Conservation (phyloP, 257 asterid species). For the Salvia miltiorrhiza region DNA sequence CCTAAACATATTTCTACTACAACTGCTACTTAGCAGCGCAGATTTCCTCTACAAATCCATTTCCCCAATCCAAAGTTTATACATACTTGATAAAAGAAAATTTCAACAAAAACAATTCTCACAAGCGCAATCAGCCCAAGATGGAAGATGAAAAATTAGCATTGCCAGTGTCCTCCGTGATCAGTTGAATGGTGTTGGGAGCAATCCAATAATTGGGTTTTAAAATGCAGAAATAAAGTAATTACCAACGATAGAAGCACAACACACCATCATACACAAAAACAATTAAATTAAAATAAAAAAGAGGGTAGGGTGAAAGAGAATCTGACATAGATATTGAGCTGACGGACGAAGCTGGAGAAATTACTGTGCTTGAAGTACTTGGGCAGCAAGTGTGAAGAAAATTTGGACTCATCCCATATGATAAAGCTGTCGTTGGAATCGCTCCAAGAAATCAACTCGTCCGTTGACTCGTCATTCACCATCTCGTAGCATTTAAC, state of each 20-base stretch:
- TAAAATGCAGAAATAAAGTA: neutral
- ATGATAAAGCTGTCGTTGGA: constrained; percentile 66
- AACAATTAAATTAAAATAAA: neutral
- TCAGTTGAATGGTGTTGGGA: neutral
- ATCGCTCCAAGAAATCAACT: constrained; percentile 75
- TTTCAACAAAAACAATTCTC: neutral
- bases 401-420: constrained; percentile 63
- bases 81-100: neutral
- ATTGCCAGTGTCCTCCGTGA: neutral
- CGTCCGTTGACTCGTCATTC: constrained; percentile 70
- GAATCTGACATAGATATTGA: constrained; percentile 77
- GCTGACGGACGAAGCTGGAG: constrained; percentile 92
- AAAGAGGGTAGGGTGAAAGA: neutral
- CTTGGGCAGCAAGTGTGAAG: constrained; percentile 69
- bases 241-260: too few species aligned
- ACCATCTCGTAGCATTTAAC: constrained; percentile 90
- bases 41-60: neutral
- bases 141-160: neutral
- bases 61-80: neutral
- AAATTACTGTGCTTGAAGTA: constrained; percentile 92
- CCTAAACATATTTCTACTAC: neutral
- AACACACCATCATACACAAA: neutral
- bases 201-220: neutral
- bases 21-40: neutral
- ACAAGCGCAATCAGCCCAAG: neutral